Evolutionary conservation across 257 asterid genomes (phyloP), one percentile per base, ranked within the genome.

Genomic region (Lavandula angustifolia): DNA sequence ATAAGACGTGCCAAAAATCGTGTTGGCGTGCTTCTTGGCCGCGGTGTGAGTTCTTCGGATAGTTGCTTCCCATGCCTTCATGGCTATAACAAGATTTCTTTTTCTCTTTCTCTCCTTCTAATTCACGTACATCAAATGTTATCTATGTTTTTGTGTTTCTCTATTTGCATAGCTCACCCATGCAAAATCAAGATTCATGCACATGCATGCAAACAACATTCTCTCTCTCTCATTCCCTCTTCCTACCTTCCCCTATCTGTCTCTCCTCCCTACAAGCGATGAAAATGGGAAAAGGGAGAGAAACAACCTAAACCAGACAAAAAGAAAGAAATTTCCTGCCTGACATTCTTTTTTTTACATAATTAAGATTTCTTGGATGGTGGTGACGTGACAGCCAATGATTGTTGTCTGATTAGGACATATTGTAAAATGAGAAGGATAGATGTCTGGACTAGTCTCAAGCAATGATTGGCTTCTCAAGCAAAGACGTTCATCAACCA

Each of bases 31-130:
- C 64, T 86, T 91, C 80, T 82, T 86, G 9, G 98, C 98, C 16
- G 85, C 96, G 12, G 95, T 89, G 58, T 91, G 96, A 1, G 98
- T 91, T 61, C 75, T 88, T 3, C 96, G 82, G 0, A 91, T 91
- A 0, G 98, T 91, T 17, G 98, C 98, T 79, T 91, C 96, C 92
- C 96, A 88, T 14, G 98, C 98, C 92, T 92, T 92, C 98, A 92
- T 91, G 76, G 52, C 79, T 68, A 4, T n/a, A 31, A 12, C 3
- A 44, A 44, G 16, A 44, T 53, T 47, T 29, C 12, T 55, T 14
- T 22, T 18, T 17, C 40, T 31, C n/a, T 50, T 29, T 1, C 27
- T 32, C 16, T 6, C 27, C 9, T 12, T 34, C 51, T 61, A 54
- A 11, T 47, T 51, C 60, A 62, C 64, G 51, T 9, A 22, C 64